These are phyloP conservation scores for Termitomyces sp. DNA, from an alignment of 768 basidiomycete genomes.

Conservation along the genomic window DNA sequence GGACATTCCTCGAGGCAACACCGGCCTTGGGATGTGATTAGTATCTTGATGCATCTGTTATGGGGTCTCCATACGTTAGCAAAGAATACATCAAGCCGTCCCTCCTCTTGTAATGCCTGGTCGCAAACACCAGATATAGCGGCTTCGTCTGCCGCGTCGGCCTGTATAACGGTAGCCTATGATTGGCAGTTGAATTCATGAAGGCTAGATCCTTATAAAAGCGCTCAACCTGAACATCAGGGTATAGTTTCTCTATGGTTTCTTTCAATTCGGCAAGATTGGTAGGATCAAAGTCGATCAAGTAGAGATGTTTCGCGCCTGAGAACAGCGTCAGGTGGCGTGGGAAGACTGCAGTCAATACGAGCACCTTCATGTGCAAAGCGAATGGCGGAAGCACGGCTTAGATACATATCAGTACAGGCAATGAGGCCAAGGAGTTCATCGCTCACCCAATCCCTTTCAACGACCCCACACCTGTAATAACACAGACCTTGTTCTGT, in stretches of 20 bases:
- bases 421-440: background rate
- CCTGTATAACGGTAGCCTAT: constrained; percentile 73
- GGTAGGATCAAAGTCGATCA: constrained; percentile 61
- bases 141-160: constrained; percentile 78
- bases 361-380: constrained; percentile 74
- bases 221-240: constrained; percentile 68
- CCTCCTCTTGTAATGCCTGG: constrained; percentile 73
- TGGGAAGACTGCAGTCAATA: background rate
- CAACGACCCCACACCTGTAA: constrained; percentile 84
- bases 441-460: constrained; percentile 80
- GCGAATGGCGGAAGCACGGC: constrained; percentile 64
- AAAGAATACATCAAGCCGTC: constrained; percentile 89
- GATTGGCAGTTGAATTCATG: background rate
- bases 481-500: constrained; percentile 74
- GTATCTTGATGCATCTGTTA: background rate
- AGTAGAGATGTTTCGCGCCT: constrained; percentile 77
- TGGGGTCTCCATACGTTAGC: constrained; percentile 64
- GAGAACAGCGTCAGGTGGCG: background rate
- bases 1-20: constrained; percentile 34
- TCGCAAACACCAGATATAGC: constrained; percentile 66
- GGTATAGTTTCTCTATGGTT: constrained; percentile 61
- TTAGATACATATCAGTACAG: constrained; percentile 19
- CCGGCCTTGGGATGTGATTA: constrained; percentile 51
- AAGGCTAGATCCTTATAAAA: background rate
- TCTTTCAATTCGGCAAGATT: constrained; percentile 69